phyloP scores from a whole-genome alignment of 805 yeast genomes.

The Metschnikowia borealis region DNA sequence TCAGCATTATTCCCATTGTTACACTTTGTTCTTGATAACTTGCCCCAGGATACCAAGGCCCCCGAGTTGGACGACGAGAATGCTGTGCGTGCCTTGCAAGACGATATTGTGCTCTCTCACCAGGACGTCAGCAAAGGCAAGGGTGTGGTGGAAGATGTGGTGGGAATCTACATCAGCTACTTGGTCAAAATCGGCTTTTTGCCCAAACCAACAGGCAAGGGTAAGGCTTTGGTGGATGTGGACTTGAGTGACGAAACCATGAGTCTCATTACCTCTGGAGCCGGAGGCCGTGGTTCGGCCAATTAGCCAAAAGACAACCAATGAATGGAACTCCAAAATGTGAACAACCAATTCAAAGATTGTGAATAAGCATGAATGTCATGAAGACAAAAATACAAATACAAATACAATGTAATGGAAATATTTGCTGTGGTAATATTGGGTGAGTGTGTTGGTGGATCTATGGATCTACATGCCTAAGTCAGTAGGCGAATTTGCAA shows the following conservation, averaged over 20 bases:
- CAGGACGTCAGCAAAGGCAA: slow-evolving; percentile 63
- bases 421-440: too few relatives aligned
- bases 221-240: slow-evolving; percentile 52
- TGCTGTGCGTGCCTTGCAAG: slow-evolving; percentile 63
- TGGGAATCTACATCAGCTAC: slow-evolving; percentile 78
- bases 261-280: slow-evolving; percentile 18
- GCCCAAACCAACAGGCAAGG: slow-evolving; percentile 51
- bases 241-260: slow-evolving; percentile 54
- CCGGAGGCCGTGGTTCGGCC: slow-evolving; percentile 22
- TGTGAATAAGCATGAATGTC: too few relatives aligned
- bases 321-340: not conserved
- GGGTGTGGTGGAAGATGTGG: slow-evolving; percentile 65
- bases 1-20: slow-evolving; percentile 89
- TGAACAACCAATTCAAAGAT: not conserved
- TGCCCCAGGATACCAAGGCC: slow-evolving; percentile 88
- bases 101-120: slow-evolving; percentile 62
- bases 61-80: slow-evolving; percentile 91
- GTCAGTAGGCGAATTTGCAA: too few relatives aligned
- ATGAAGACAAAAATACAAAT: not conserved
- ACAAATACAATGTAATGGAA: too few relatives aligned
- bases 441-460: too few relatives aligned
- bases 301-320: not conserved
- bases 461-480: too few relatives aligned
- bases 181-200: slow-evolving; percentile 77
- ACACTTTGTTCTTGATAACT: slow-evolving; percentile 89